A percentile compares a stretch with the other conserved stretches of the same genome.
phyloP scores from a whole-genome alignment of 1,284 basidiomycete species.

The Laetiporus sulphureus region DNA sequence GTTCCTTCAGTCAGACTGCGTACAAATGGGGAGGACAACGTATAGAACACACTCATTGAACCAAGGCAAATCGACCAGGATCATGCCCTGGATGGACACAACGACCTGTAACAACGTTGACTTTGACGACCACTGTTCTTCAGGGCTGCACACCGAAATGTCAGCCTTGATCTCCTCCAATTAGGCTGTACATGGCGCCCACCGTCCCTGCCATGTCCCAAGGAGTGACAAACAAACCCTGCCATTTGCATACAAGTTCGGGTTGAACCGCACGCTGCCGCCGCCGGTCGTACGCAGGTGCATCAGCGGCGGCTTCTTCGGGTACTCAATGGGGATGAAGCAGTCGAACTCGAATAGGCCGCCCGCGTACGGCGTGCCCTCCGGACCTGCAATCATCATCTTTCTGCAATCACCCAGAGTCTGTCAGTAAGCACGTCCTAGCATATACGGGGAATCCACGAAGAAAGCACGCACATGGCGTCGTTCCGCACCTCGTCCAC shows the following conservation, averaged over 20 bases:
- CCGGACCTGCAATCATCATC: constrained; percentile 49
- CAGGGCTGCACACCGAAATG: constrained; percentile 27
- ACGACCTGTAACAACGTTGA: constrained; percentile 51
- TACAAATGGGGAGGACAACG: not conserved
- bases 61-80: constrained; percentile 46
- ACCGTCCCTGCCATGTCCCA: constrained; percentile 47
- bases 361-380: constrained; percentile 45
- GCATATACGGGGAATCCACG: constrained; percentile 12
- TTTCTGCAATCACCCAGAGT: constrained; percentile 31
- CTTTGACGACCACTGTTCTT: constrained; percentile 45
- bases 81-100: constrained; percentile 54
- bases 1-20: not conserved
- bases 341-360: constrained; percentile 55
- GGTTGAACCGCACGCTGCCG: constrained; percentile 46
- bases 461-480: constrained; percentile 33
- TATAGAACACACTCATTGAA: constrained; percentile 43
- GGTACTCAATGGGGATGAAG: constrained; percentile 45
- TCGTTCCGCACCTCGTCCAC: constrained; percentile 53
- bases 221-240: constrained; percentile 49
- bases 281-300: constrained; percentile 46
- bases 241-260: constrained; percentile 44
- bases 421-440: not conserved
- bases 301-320: constrained; percentile 37
- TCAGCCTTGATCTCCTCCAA: not conserved
- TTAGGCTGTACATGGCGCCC: constrained; percentile 19